Base-by-base conservation (phyloP, 352 stramenopile genomes). In the Globisporangium viniferum region DNA sequence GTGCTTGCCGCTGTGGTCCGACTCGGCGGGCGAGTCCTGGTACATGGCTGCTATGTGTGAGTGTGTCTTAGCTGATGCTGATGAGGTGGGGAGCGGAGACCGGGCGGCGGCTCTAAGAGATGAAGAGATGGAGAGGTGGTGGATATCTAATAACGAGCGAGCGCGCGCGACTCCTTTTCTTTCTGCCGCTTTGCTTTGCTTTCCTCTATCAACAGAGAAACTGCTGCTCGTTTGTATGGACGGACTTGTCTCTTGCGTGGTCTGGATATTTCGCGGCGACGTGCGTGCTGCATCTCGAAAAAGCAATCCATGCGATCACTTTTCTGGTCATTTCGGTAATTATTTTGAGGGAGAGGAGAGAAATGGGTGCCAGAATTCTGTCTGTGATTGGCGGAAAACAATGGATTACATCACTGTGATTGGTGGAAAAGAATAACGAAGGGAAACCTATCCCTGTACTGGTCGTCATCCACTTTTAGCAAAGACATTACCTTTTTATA, bases 1-100 rank as follows among this genome's bases (percentile, higher is more conserved):
- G 59, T 83, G 83, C 27, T 76, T 65, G 49, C 66, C 66, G 36
- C 66, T 65, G 39, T 66, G 59, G n/a, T 71, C 59, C 39, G 66
- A 71, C 59, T 70, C 65, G 56, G 60, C 66, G 20, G 66, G 66
- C 44, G 66, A 71, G 66, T 71, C 66, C 65, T 70, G 65, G 51
- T 71, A 71, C 66, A 71, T 71, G 51, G 7, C 36, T 29, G 31
- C 18, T 60, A 8, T 59, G 29, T 41, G 53, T 39, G 54, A 29
- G 14, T 31, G 53, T 22, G 14, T 59, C 6, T 35, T 44, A 2
- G 29, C 14, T 27, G 31, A 5, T 36, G 14, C 15, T 44, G 20
- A 2, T 48, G 12, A 54, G 15, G 41, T 22, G 44, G 18, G 18
- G 44, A 7, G 44, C 10, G 49, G 15, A 55, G 49, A 55, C 9